phyloP scores from a whole-genome alignment of 139 green algal species.

The Desmodesmus armatus region DNA sequence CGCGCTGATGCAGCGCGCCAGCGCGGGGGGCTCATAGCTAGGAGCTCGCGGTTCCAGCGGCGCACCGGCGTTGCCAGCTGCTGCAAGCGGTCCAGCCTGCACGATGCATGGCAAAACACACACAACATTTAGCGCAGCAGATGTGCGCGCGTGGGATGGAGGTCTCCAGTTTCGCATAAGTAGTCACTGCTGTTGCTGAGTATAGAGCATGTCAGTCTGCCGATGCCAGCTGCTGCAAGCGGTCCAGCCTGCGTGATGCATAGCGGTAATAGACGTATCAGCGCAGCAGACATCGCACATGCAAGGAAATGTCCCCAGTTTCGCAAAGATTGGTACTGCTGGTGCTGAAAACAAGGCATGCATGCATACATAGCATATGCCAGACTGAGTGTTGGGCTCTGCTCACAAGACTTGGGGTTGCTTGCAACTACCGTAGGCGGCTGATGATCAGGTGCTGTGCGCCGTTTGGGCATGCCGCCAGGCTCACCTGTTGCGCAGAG shows the following conservation, averaged over 20 bases:
- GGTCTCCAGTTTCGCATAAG: not conserved
- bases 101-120: not conserved
- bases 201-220: not conserved
- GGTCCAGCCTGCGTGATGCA: not conserved
- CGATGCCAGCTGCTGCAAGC: not conserved
- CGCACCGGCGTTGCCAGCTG: not conserved
- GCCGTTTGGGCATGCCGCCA: not conserved
- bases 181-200: not conserved
- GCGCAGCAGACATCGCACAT: not conserved
- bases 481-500: conserved; percentile 25
- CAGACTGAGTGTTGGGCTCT: not conserved
- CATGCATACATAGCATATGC: not conserved
- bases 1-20: conserved; percentile 27
- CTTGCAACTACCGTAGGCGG: not conserved
- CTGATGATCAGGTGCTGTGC: not conserved
- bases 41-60: conserved; percentile 15
- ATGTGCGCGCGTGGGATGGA: not conserved
- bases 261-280: not conserved
- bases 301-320: not conserved
- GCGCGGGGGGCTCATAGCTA: not conserved
- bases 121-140: not conserved
- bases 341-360: not conserved
- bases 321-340: not conserved
- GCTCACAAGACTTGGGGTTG: not conserved
- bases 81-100: conserved; percentile 36